Conservation (phyloP, 2,329 filamentous ascomycete genomes). For the Penicillium sp. region DNA sequence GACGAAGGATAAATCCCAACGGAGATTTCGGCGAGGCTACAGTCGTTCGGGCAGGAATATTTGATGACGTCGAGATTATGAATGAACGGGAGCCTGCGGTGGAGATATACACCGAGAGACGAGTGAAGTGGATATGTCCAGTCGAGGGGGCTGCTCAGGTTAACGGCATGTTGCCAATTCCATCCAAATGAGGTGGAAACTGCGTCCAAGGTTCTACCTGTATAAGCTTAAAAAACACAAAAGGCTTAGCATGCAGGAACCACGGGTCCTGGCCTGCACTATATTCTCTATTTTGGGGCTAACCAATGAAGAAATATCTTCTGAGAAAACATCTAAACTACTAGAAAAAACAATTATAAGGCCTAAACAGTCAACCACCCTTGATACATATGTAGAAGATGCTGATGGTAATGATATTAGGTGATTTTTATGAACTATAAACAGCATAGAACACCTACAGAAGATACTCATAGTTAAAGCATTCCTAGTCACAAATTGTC, state of each 20-base stretch:
- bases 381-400: too few relatives aligned
- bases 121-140: constrained; percentile 25
- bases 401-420: background rate
- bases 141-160: constrained; percentile 28
- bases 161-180: constrained; percentile 22
- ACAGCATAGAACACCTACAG: background rate
- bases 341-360: too few relatives aligned
- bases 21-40: constrained; percentile 23
- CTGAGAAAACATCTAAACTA: too few relatives aligned
- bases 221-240: too few relatives aligned
- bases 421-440: background rate
- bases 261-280: too few relatives aligned
- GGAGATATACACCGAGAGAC: constrained; percentile 32
- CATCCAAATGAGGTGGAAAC: background rate
- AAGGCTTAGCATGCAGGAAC: too few relatives aligned
- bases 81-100: constrained; percentile 28
- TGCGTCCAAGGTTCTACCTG: too few relatives aligned
- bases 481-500: background rate
- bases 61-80: constrained; percentile 32
- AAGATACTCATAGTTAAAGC: background rate
- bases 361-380: too few relatives aligned
- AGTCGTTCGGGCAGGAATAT: constrained; percentile 37
- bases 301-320: too few relatives aligned
- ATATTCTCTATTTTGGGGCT: too few relatives aligned
- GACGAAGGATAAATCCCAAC: constrained; percentile 19